Base-by-base conservation (phyloP, 257 asterid species). In the Lithospermum erythrorhizon region DNA sequence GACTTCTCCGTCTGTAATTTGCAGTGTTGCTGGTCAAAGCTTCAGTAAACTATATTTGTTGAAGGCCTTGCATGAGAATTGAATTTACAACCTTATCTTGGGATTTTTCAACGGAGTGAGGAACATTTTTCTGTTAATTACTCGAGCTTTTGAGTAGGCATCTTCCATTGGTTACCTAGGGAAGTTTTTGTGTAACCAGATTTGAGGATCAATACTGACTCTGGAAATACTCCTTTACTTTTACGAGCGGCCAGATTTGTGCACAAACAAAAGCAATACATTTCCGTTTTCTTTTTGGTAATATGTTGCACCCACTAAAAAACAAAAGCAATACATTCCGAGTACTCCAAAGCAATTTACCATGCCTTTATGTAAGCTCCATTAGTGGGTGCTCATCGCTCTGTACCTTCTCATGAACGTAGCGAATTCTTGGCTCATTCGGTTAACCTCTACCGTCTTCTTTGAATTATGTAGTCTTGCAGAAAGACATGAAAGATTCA, bases 11-110 rank as follows among this genome's bases (percentile, higher is more conserved):
- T 35, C 45, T 22, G 30, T 29, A 35, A 20, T 3, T 62, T 76
- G 70, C 94, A 87, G 94, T 47, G 95, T 89, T 77, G 89, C 94
- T 14, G 96, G 97, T 63, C 97, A 86, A 78, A 91, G 90, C 85
- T 84, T 88, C 77, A 89, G 90, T 63, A 77, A 87, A 64, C 72
- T 91, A 60, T 84, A 87, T 67, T 78, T 86, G 80, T 79, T 76
- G 95, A 91, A 91, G 82, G 97, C 95, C 61, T 84, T 89, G 64
- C 95, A 89, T 30, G 98, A 89, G 58, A 77, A 48, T 24, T 75
- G 66, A 85, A 21, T 79, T 59, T 67, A 68, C 20, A 56, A 25
- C 18, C 6, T 41, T 13, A 5, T 11, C 18, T 13, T 41, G 49
- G 49, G 18, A 41, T 41, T 41, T 2, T 41, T 41, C 49, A 14